A percentile compares a stretch with the other conserved stretches of the same genome.
Evolutionary conservation across 2,329 filamentous ascomycete species (phyloP).

Genomic region (Blastomyces emzantsi): DNA sequence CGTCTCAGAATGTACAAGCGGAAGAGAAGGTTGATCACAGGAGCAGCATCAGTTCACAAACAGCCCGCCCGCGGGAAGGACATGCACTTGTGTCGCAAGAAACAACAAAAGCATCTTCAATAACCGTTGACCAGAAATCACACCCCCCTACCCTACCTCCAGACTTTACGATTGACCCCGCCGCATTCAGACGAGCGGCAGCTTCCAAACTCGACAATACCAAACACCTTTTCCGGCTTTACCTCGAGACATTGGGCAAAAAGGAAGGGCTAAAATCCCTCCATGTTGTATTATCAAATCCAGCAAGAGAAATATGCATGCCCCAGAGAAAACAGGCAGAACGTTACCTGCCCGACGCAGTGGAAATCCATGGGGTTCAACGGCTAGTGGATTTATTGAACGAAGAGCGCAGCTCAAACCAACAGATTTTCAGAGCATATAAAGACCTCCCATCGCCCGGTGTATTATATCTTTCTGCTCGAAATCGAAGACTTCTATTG

Average conservation of each 20-base stretch:
- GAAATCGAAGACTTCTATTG: constrained; percentile 55
- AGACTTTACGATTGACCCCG: constrained; percentile 7
- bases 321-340: constrained; percentile 4
- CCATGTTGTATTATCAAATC: constrained; percentile 17
- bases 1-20: not conserved
- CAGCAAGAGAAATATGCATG: constrained; percentile 14
- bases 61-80: not conserved
- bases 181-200: not conserved
- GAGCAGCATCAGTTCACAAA: not conserved
- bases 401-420: constrained; percentile 38
- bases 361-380: constrained; percentile 30
- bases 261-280: constrained; percentile 14
- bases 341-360: constrained; percentile 15
- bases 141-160: not conserved
- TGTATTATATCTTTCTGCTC: constrained; percentile 41
- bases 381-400: constrained; percentile 36
- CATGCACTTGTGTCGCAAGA: not conserved
- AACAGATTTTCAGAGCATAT: constrained; percentile 47
- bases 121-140: not conserved
- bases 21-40: not conserved
- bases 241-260: constrained; percentile 14
- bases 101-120: not conserved
- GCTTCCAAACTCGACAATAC: constrained; percentile 6
- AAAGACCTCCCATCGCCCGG: constrained; percentile 45
- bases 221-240: constrained; percentile 14